Evolutionary conservation across 1,284 basidiomycete species (phyloP).

Genomic region (Sanguinoderma infundibulare): DNA sequence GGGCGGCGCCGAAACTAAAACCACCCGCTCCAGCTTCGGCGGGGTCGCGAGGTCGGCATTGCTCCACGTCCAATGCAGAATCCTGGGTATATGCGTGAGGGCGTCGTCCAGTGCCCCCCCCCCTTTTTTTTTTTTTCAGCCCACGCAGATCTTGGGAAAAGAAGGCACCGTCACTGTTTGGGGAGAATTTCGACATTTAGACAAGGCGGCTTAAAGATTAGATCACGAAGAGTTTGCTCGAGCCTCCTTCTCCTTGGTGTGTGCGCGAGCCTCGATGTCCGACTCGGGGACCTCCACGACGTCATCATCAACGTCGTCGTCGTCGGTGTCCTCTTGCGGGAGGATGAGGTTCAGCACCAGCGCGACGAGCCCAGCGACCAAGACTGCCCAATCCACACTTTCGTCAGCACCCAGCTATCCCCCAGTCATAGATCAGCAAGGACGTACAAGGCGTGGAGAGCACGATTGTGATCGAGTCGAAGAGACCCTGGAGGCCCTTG

Average conservation of each 20-base stretch:
- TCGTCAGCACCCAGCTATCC: slow-evolving; percentile 9
- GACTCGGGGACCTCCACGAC: slow-evolving; percentile 28
- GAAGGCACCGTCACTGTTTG: too few species aligned
- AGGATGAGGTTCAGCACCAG: slow-evolving; percentile 69
- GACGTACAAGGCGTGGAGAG: slow-evolving; percentile 77
- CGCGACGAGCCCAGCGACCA: slow-evolving; percentile 70
- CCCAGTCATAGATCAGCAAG: not conserved
- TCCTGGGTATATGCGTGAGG: too few species aligned
- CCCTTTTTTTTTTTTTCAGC: too few species aligned
- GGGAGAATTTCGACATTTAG: too few species aligned
- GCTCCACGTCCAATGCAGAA: too few species aligned
- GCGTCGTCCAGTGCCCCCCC: too few species aligned
- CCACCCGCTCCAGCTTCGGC: too few species aligned
- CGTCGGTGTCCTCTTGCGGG: slow-evolving; percentile 50
- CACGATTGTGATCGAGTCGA: slow-evolving; percentile 80
- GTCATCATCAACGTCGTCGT: slow-evolving; percentile 39
- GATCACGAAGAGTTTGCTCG: not conserved
- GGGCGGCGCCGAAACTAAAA: too few species aligned
- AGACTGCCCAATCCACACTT: slow-evolving; percentile 47
- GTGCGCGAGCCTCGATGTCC: slow-evolving; percentile 35
- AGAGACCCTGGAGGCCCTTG: slow-evolving; percentile 69
- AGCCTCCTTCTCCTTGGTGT: slow-evolving; percentile 18
- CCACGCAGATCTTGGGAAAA: too few species aligned
- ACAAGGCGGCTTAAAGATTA: too few species aligned
- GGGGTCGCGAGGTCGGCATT: too few species aligned